phyloP scores from a whole-genome alignment of 306 rosid genomes.

The Prinsepia uniflora region DNA sequence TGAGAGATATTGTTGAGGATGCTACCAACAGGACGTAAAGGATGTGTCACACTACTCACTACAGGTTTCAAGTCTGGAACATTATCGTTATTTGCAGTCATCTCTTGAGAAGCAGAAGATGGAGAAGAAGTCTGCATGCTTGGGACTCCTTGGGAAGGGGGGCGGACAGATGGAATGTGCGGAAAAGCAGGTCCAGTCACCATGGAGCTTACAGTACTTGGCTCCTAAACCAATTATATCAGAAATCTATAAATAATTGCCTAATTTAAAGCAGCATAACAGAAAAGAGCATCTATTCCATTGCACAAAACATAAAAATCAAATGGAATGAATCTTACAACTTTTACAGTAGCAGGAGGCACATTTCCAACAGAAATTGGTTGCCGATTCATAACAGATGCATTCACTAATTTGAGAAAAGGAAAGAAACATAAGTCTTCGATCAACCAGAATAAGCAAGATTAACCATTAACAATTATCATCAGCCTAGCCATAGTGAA shows the following conservation, averaged over 20 bases:
- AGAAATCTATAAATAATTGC: constrained; percentile 22
- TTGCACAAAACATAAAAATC: constrained; percentile 13
- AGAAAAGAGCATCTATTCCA: background rate
- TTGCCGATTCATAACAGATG: constrained; percentile 68
- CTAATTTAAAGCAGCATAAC: constrained; percentile 16
- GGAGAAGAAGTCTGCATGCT: constrained; percentile 89
- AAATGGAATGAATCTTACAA: constrained; percentile 45
- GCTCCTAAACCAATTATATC: constrained; percentile 60
- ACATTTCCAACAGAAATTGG: constrained; percentile 56
- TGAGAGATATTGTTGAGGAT: constrained; percentile 84
- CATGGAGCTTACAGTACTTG: constrained; percentile 68
- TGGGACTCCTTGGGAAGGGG: constrained; percentile 74
- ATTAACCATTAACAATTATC: constrained; percentile 15
- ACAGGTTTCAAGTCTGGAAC: constrained; percentile 70
- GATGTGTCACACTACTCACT: constrained; percentile 56
- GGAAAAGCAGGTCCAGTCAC: constrained; percentile 64
- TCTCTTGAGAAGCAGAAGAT: constrained; percentile 75
- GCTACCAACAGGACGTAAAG: constrained; percentile 69
- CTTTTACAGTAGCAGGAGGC: constrained; percentile 83
- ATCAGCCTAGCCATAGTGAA: constrained; percentile 10
- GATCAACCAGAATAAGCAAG: constrained; percentile 25
- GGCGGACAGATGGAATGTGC: constrained; percentile 67
- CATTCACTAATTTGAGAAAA: constrained; percentile 58
- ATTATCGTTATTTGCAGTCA: constrained; percentile 67
- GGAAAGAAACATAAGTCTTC: constrained; percentile 13